Evolutionary conservation across 345 rosid genomes (phyloP).

Genomic region (Laguncularia racemosa): DNA sequence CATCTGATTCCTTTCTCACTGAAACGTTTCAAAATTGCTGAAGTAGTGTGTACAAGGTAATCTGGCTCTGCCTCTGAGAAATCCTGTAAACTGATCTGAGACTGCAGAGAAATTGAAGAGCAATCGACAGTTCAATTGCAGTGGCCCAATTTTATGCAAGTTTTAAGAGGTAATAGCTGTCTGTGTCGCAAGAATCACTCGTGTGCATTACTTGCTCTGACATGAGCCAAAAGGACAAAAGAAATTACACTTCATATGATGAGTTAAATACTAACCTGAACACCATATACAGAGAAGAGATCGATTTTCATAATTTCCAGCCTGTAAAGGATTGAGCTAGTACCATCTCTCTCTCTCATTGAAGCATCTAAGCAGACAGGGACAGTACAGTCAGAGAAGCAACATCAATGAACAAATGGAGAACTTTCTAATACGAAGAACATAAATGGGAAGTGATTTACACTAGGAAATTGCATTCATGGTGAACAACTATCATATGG

Average conservation of each 20-base stretch:
- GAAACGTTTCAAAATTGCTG: constrained; percentile 61
- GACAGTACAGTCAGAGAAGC: constrained; percentile 4
- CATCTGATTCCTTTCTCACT: constrained; percentile 51
- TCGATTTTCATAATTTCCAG: constrained; percentile 78
- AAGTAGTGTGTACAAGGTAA: constrained; percentile 55
- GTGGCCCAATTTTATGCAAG: neutral
- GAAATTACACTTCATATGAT: neutral
- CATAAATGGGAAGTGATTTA: too few relatives aligned
- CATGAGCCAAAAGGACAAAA: neutral
- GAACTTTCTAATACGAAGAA: too few relatives aligned
- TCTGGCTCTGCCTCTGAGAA: constrained; percentile 95
- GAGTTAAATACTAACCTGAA: constrained; percentile 48
- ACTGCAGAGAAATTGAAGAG: constrained; percentile 33
- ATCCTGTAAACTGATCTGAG: constrained; percentile 54
- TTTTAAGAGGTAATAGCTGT: too few relatives aligned
- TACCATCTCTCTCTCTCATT: constrained; percentile 31
- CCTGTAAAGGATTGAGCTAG: constrained; percentile 51
- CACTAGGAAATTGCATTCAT: too few relatives aligned
- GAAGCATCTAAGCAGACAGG: constrained; percentile 39
- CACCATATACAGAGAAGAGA: constrained; percentile 73
- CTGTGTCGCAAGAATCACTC: too few relatives aligned
- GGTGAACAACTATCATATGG: too few relatives aligned
- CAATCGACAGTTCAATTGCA: neutral
- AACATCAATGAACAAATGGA: constrained; percentile 1
- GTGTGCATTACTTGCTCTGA: too few relatives aligned